Conservation (phyloP, 108 stramenopile species). For the Nitzschia inconspicua region DNA sequence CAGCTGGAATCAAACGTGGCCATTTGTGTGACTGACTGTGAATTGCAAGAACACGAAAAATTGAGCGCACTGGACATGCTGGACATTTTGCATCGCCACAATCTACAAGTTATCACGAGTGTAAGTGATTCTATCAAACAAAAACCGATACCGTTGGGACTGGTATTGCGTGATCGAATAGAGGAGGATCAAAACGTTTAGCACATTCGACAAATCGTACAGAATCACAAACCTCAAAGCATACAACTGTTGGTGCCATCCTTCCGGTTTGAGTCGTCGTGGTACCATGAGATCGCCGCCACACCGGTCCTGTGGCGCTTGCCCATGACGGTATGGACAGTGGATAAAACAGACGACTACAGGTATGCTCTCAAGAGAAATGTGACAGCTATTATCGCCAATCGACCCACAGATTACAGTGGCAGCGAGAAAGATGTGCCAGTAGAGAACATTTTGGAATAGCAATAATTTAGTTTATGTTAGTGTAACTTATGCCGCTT, state of each 20-base stretch:
- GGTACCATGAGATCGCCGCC: neutral
- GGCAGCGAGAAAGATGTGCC: too few species aligned
- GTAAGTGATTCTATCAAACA: neutral
- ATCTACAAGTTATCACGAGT: neutral
- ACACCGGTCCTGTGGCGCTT: neutral
- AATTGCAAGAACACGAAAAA: neutral
- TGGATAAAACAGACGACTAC: conserved; percentile 4
- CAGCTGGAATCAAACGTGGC: neutral
- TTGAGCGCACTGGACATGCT: neutral
- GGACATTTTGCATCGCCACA: neutral
- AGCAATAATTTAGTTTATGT: too few species aligned
- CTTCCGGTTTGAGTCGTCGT: neutral
- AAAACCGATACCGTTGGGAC: neutral
- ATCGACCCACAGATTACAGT: too few species aligned
- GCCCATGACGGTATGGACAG: conserved; percentile 12
- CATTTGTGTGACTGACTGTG: neutral
- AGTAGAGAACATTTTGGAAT: too few species aligned
- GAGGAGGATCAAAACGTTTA: neutral
- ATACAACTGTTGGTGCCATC: conserved; percentile 2
- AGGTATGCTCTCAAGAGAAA: too few species aligned
- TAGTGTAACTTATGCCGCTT: too few species aligned
- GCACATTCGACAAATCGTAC: neutral
- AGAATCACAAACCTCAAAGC: neutral
- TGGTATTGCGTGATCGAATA: conserved; percentile 6
- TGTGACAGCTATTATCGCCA: too few species aligned